A percentile compares a stretch with the other conserved stretches of the same genome.
These are phyloP conservation scores for Iris macrosiphon DNA, from an alignment of 106 monocot species.

Conservation along the genomic window DNA sequence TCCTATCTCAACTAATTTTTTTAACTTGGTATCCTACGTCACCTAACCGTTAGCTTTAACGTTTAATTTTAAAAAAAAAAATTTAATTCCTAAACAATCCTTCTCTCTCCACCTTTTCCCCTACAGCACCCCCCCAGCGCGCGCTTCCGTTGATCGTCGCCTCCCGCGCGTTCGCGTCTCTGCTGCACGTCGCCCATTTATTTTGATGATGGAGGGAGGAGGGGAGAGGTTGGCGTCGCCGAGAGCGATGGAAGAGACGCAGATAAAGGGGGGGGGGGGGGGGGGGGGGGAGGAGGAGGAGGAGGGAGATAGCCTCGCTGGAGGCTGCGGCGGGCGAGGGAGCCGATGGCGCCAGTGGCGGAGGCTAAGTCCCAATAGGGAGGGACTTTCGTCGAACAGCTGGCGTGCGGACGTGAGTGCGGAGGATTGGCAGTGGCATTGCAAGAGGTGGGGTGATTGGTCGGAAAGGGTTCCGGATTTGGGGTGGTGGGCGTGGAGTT, in stretches of 20 bases:
- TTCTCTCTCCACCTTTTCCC: no score
- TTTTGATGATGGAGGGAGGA: slow-evolving; percentile 38
- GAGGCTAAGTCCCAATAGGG: slow-evolving; percentile 47
- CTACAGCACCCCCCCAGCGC: no score
- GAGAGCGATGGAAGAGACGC: slow-evolving; percentile 29
- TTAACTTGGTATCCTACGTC: no score
- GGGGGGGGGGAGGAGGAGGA: slow-evolving; percentile 41
- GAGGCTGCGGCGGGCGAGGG: slow-evolving; percentile 20
- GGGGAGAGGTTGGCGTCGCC: slow-evolving; percentile 22
- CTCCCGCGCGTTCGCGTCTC: no score
- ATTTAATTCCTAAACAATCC: no score
- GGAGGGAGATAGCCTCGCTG: slow-evolving; percentile 38
- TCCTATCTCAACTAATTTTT: no score
- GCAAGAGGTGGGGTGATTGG: not conserved
- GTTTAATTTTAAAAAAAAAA: no score
- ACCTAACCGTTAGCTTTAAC: no score
- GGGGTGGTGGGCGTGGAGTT: slow-evolving; percentile 19
- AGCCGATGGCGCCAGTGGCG: slow-evolving; percentile 33
- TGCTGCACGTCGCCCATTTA: no score
- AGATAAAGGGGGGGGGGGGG: slow-evolving; percentile 54
- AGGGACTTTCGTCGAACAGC: slow-evolving; percentile 71
- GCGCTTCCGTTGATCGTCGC: no score
- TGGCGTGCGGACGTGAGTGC: slow-evolving; percentile 23
- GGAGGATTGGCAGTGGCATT: slow-evolving; percentile 7
- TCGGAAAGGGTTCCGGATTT: slow-evolving; percentile 18